Evolutionary conservation across 1,139 yeast species (phyloP).

Genomic region (Candida mesenterica): DNA sequence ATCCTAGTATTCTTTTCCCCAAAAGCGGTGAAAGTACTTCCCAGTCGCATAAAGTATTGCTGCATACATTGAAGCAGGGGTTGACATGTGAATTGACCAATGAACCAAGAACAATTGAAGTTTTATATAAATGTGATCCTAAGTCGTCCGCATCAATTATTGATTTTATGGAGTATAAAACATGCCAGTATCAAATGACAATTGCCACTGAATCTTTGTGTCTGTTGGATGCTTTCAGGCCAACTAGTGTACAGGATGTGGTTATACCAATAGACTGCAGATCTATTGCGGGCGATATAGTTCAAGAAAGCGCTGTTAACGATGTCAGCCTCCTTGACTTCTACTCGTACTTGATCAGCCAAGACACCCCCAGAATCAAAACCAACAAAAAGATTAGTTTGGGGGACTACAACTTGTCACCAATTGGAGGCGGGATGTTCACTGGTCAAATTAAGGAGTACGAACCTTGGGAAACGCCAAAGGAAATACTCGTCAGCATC

Average conservation of each 20-base stretch:
- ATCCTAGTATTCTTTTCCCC: slow-evolving; percentile 18
- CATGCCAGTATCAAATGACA: slow-evolving; percentile 70
- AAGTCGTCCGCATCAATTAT: slow-evolving; percentile 31
- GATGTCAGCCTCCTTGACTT: slow-evolving; percentile 1
- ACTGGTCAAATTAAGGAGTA: slow-evolving; percentile 18
- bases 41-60: slow-evolving; percentile 34
- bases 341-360: background rate
- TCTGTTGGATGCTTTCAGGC: slow-evolving; percentile 45
- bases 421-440: slow-evolving; percentile 36
- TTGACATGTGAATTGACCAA: slow-evolving; percentile 72
- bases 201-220: slow-evolving; percentile 63
- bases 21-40: slow-evolving; percentile 12
- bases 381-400: slow-evolving; percentile 23
- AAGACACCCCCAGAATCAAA: background rate
- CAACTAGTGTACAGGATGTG: slow-evolving; percentile 34
- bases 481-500: slow-evolving; percentile 28
- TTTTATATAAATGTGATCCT: slow-evolving; percentile 68
- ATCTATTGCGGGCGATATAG: slow-evolving; percentile 22
- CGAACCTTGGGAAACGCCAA: slow-evolving; percentile 15
- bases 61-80: slow-evolving; percentile 60
- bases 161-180: slow-evolving; percentile 60
- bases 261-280: slow-evolving; percentile 45
- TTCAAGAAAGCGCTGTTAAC: slow-evolving; percentile 8
- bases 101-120: slow-evolving; percentile 57
- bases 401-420: slow-evolving; percentile 23